A percentile compares a stretch with the other conserved stretches of the same genome.
phyloP scores from a whole-genome alignment of 306 rosid genomes.

The Vigna reflexopilosa region DNA sequence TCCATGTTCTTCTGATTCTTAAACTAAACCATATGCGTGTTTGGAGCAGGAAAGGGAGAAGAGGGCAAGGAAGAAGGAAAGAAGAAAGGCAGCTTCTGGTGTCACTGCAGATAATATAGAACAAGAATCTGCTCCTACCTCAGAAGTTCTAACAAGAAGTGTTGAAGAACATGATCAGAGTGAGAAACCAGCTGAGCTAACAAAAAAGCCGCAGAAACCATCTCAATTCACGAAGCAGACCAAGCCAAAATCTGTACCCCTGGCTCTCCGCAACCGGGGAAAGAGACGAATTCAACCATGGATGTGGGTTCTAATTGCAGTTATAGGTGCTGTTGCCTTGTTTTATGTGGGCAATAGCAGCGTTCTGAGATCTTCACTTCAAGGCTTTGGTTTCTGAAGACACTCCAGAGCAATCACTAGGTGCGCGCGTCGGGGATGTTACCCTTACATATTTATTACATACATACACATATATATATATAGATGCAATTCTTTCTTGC shows the following conservation, averaged over 20 bases:
- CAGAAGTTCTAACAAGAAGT: conserved; percentile 47
- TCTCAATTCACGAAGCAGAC: conserved; percentile 61
- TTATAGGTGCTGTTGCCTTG: conserved; percentile 53
- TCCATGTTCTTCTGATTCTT: background rate
- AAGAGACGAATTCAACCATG: conserved; percentile 80
- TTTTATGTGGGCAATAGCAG: conserved; percentile 58
- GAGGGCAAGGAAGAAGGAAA: conserved; percentile 75
- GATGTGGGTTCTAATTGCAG: conserved; percentile 68
- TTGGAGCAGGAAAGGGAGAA: conserved; percentile 75
- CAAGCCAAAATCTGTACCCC: conserved; percentile 70
- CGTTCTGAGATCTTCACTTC: conserved; percentile 51
- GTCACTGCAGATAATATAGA: conserved; percentile 50
- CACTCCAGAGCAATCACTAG: conserved; percentile 39
- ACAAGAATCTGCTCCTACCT: conserved; percentile 54
- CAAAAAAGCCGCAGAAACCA: conserved; percentile 59
- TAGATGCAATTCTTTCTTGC: conserved; percentile 63
- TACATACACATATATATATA: conserved; percentile 32
- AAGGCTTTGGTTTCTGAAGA: conserved; percentile 59
- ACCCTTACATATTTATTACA: conserved; percentile 53
- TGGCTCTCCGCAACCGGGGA: conserved; percentile 72
- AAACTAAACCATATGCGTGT: conserved; percentile 30
- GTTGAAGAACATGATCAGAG: conserved; percentile 50
- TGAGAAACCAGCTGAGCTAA: conserved; percentile 52
- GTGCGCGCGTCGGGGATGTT: conserved; percentile 51
- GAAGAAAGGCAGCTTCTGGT: conserved; percentile 55